Evolutionary conservation across 2,329 filamentous ascomycete genomes (phyloP).

Genomic region (Zymoseptoria tritici): DNA sequence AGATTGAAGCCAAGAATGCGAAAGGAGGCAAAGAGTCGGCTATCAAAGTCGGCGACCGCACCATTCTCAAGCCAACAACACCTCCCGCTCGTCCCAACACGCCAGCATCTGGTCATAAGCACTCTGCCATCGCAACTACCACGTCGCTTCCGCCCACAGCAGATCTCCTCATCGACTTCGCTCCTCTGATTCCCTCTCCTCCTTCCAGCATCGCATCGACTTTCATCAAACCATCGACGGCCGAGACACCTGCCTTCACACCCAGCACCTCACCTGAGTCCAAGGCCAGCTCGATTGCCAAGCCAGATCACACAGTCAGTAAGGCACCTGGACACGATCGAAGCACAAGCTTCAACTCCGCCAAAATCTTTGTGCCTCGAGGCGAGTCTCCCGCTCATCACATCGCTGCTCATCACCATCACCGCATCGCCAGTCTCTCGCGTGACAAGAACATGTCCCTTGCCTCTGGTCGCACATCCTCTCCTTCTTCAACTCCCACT

Average conservation of each 20-base stretch:
- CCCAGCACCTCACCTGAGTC: background rate
- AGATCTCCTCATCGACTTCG: slow-evolving; percentile 24
- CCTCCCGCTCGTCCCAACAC: background rate
- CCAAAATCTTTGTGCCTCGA: slow-evolving; percentile 24
- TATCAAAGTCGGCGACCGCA: background rate
- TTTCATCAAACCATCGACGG: background rate
- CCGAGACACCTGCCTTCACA: background rate
- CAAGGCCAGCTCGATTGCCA: background rate
- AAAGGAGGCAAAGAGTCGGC: background rate
- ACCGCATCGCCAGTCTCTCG: slow-evolving; percentile 11
- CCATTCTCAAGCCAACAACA: background rate
- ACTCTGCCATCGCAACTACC: background rate
- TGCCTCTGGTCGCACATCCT: slow-evolving; percentile 2
- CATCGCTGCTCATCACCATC: slow-evolving; percentile 16
- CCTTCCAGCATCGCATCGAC: slow-evolving; percentile 4
- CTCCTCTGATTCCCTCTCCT: slow-evolving; percentile 10
- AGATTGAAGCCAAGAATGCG: background rate
- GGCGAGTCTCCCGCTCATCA: slow-evolving; percentile 23
- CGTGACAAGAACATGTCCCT: background rate
- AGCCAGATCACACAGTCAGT: background rate
- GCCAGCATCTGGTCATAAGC: background rate
- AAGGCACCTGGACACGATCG: background rate
- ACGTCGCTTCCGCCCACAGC: slow-evolving; percentile 7
- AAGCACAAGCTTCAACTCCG: background rate
- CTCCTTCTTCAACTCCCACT: slow-evolving; percentile 36